Evolutionary conservation across 2,329 filamentous ascomycete genomes (phyloP), one percentile per base, ranked within the genome.

Genomic region (Trichophyton schoenleinii): DNA sequence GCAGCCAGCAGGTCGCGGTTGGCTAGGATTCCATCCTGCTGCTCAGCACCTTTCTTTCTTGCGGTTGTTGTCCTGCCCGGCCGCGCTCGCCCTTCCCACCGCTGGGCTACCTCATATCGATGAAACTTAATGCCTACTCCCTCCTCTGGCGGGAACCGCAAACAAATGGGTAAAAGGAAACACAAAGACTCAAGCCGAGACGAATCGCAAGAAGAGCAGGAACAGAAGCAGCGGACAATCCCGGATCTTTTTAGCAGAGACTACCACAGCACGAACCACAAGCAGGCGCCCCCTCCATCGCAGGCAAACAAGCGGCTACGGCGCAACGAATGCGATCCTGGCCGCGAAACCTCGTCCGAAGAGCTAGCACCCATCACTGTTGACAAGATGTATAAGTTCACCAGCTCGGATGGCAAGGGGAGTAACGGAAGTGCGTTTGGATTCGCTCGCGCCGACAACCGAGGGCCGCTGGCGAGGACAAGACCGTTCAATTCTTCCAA

Each of bases 321-420:
- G 49, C 57, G 59, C 60, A 46, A 31, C 59, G n/a, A 61, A 63
- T 22, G 48, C 42, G 22, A 34, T 28, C 41, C 57, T 18, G 52
- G 6, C 13, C 15, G 31, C 7, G 28, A 55, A 15, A 20, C 52
- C 6, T 20, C 31, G 15, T 36, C 52, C 28, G 28, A 55, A 55
- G 52, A 28, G 28, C 7, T 25, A 36, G 52, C 25, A 11, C 52
- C 28, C 18, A 66, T 72, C 67, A 62, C 69, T 69, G 70, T 70
- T 55, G 75, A 76, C 63, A 79, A 76, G 65, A 83, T 83, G 81
- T 82, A 83, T 68, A 78, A 73, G 63, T 82, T 82, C 70, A 70
- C 73, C 60, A 74, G 52, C 62, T 73, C 67, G 66, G 70, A 70
- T 48, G 62, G 72, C 46, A 72, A 73, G 55, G 71, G 72, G 28